Evolutionary conservation across 495 filamentous ascomycete genomes (phyloP).

Genomic region (Aspergillus baeticus): DNA sequence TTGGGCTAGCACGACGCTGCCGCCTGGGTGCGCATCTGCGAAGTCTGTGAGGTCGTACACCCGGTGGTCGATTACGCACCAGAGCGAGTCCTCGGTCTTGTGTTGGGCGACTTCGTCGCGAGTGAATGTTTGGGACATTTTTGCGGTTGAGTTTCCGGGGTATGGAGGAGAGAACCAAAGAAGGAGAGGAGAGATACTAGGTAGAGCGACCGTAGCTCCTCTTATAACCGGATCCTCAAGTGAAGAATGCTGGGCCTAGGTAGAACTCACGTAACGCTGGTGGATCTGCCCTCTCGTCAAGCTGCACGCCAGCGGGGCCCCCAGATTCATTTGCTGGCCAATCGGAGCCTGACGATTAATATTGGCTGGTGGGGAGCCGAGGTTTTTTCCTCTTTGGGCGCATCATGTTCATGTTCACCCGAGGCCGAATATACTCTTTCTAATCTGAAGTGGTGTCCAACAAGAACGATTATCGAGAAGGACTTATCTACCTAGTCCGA

Average conservation of each 20-base stretch:
- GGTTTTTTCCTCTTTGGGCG: slow-evolving; percentile 14
- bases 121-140: slow-evolving; percentile 33
- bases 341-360: slow-evolving; percentile 13
- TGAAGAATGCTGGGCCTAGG: too few relatives aligned
- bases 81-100: slow-evolving; percentile 53
- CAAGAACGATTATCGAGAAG: too few relatives aligned
- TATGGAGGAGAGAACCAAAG: not conserved
- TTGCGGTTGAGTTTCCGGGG: too few relatives aligned
- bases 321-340: not conserved
- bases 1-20: slow-evolving; percentile 51
- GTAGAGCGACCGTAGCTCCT: too few relatives aligned
- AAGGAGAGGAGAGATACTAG: not conserved
- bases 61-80: slow-evolving; percentile 59
- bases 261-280: too few relatives aligned
- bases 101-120: slow-evolving; percentile 53
- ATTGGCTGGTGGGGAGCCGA: slow-evolving; percentile 11
- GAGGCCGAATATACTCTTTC: too few relatives aligned
- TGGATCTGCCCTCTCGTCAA: too few relatives aligned
- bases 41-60: slow-evolving; percentile 62
- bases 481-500: too few relatives aligned
- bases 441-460: too few relatives aligned
- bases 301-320: not conserved
- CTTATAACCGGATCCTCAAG: too few relatives aligned
- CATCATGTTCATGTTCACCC: not conserved
- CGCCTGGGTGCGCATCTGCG: slow-evolving; percentile 60